Base-by-base conservation (phyloP, 2,329 filamentous ascomycete genomes). In the Meredithiella fracta region DNA sequence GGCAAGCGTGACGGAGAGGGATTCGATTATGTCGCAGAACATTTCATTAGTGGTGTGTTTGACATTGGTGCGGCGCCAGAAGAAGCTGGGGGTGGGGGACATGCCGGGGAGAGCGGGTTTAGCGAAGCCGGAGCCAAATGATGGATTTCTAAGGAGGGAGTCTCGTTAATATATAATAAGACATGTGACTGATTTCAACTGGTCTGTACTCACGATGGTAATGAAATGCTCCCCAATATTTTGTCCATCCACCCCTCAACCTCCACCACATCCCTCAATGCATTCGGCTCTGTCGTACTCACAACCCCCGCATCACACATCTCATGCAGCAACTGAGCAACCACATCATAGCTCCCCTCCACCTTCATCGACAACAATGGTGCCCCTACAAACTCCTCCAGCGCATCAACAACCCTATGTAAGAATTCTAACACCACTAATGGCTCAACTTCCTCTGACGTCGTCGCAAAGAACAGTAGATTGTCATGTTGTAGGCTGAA, bases 251-350 rank as follows among this genome's bases (percentile, higher is more conserved):
- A 85, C 31, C 86, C 88, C 60, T 94, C 89, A 15, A 94, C 87
- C 66, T 96, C 90, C 14, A 98, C 88, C 14, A 91, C 75, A 66
- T 98, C 92, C 63, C 88, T 79, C 64, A 98, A 70, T 20, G 90
- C 87, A 72, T 98, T 97, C 8, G 86, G 85, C 67, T 98, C 92
- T 1, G 91, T 96, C 57, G 88, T 94, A 64, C 79, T 85, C 37
- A 96, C 77, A n/a, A 82, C 78, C 15, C 92, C 92, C 42, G 83
- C 87, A 73, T 98, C 92, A 67, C 92, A 96, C 85, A 98, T 94
- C 70, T 98, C 92, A 60, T 83, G 87, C 58, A 97, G 75, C 25
- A 98, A 72, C 70, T 98, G 92, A 17, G 90, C 90, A 34, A 94
- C 85, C 26, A 97, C 83, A 78, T 97, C 87, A 69, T 97, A 97